Evolutionary conservation across 2,329 filamentous ascomycete species (phyloP), one percentile per base, ranked within the genome.

Genomic region (Scorias spongiosa): DNA sequence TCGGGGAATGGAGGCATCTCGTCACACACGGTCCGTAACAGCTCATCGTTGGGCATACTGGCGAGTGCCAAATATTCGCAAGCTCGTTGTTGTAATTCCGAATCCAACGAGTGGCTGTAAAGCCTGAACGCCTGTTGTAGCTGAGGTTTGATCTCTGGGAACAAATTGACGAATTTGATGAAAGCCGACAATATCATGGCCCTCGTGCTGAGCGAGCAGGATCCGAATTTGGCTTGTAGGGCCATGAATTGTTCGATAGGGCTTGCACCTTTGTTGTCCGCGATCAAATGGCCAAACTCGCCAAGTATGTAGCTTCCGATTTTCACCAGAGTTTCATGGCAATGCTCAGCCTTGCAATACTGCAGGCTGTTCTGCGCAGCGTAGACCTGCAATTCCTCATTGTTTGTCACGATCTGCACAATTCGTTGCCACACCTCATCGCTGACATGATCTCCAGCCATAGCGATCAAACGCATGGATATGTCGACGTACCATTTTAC

Each of bases 401-500:
- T 98, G 69, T 98, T 98, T 44, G 91, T 96, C 46, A 96, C 88
- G 54, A 98, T 96, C 62, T 98, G 91, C 49, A 94, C 95, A 44
- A 98, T 89, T 54, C 91, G 80, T 62, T 98, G 91, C 91, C 91
- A 98, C 14, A 98, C 91, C 65, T 98, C 91, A 50, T 98, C 93
- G 63, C 89, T 96, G 53, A 98, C 89, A 62, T 98, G 91, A 57
- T 98, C 91, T 52, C 91, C 91, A 2, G 93, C 91, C 78, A 96
- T 88, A 46, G 89, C 87, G 46, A 98, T 88, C 42, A 98, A 75
- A 44, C 89, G 80, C 52, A 98, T 71, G 10, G 91, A 94, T 53
- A 96, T 95, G 60, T 98, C 89, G 49, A 98, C 93, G 63, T 98
- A 98, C 91, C 91, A 98, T 67, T 96, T 89, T 15, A 94, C 85